These are phyloP conservation scores for Phytophthora palmivora DNA, from an alignment of 352 stramenopile genomes.

Conservation along the genomic window DNA sequence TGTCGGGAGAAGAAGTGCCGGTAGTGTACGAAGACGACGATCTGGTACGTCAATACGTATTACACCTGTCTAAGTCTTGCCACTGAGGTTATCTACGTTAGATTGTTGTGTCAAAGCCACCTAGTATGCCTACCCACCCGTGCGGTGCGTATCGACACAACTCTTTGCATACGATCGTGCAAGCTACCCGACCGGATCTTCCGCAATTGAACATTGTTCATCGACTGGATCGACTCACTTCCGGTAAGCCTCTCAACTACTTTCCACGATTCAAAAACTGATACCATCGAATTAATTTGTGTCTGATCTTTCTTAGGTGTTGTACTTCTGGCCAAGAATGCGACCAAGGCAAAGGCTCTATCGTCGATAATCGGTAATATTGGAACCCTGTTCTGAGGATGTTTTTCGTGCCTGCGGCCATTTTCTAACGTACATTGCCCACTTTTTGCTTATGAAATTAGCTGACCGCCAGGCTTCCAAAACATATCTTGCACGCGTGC, in stretches of 20 bases:
- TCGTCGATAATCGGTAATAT: slow-evolving; percentile 74
- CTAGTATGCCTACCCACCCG: slow-evolving; percentile 95
- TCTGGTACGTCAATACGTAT: slow-evolving; percentile 47
- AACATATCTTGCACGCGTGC: slow-evolving; percentile 95
- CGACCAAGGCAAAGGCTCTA: slow-evolving; percentile 72
- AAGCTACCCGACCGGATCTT: slow-evolving; percentile 74
- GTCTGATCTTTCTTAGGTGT: slow-evolving; percentile 46
- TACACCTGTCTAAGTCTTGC: neutral
- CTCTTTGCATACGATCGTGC: slow-evolving; percentile 89
- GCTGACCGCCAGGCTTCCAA: slow-evolving; percentile 91
- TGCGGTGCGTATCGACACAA: slow-evolving; percentile 96
- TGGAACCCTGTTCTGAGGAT: neutral
- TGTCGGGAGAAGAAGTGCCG: slow-evolving; percentile 83
- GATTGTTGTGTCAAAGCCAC: slow-evolving; percentile 90
- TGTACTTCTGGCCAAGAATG: slow-evolving; percentile 85
- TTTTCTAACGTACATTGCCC: slow-evolving; percentile 1
- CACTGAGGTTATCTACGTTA: slow-evolving; percentile 26
- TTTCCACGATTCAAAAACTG: slow-evolving; percentile 1
- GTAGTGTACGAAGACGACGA: slow-evolving; percentile 84
- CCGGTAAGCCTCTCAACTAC: slow-evolving; percentile 50
- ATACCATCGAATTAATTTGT: slow-evolving; percentile 2
- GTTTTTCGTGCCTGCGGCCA: neutral
- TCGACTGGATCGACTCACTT: slow-evolving; percentile 96
- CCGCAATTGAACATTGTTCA: slow-evolving; percentile 91
- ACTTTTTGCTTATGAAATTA: slow-evolving; percentile 20